Conservation (phyloP, 768 basidiomycete genomes). For the Mycena capillaripes region DNA sequence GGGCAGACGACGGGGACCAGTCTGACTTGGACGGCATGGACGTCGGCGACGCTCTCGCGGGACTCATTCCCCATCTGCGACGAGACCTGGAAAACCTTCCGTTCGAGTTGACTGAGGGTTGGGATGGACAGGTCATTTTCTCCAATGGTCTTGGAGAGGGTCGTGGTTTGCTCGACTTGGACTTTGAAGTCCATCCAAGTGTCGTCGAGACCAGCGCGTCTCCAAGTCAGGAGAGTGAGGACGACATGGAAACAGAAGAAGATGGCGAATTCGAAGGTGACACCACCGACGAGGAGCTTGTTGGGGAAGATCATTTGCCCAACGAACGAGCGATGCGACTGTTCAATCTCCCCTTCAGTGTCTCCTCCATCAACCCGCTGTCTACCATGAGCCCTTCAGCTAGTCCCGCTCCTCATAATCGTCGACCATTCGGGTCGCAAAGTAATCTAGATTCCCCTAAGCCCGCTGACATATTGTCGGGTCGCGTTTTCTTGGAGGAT, state of each 20-base stretch:
- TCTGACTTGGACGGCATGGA: slow-evolving; percentile 57
- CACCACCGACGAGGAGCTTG: slow-evolving; percentile 88
- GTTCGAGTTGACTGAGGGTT: slow-evolving; percentile 79
- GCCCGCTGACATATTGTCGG: slow-evolving; percentile 79
- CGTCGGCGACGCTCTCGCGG: slow-evolving; percentile 43
- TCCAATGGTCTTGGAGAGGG: slow-evolving; percentile 74
- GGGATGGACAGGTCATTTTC: slow-evolving; percentile 84
- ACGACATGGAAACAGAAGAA: slow-evolving; percentile 63
- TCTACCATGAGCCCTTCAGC: slow-evolving; percentile 77
- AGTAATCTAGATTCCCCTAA: slow-evolving; percentile 60
- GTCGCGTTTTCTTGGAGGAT: slow-evolving; percentile 67
- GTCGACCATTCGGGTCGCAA: slow-evolving; percentile 44
- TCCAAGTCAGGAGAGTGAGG: slow-evolving; percentile 65
- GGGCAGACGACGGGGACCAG: slow-evolving; percentile 62
- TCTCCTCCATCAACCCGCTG: slow-evolving; percentile 79
- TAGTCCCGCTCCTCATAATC: slow-evolving; percentile 57
- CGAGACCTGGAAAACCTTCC: slow-evolving; percentile 56
- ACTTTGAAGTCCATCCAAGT: slow-evolving; percentile 76
- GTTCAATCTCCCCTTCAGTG: slow-evolving; percentile 74
- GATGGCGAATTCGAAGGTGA: slow-evolving; percentile 74
- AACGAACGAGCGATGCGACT: slow-evolving; percentile 83
- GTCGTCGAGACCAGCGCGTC: slow-evolving; percentile 65
- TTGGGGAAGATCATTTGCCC: slow-evolving; percentile 79
- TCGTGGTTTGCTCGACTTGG: slow-evolving; percentile 73
- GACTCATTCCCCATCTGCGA: slow-evolving; percentile 45